Conservation (phyloP, 768 basidiomycete genomes). For the Pleurotus tuoliensis region DNA sequence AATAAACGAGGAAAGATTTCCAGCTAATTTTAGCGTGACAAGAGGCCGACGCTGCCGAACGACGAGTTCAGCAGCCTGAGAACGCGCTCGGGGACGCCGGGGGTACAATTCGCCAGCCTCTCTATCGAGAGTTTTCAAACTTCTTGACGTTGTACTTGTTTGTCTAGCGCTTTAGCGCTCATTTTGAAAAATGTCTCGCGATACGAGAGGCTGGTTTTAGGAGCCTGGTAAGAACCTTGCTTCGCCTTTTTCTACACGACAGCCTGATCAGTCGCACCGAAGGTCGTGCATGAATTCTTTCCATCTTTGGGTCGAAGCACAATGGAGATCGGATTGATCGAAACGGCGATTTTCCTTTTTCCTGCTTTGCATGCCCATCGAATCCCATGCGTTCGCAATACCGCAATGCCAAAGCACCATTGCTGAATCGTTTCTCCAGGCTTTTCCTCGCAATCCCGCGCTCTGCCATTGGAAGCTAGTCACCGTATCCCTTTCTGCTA, state of each 20-base stretch:
- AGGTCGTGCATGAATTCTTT: background rate
- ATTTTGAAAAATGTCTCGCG: no score
- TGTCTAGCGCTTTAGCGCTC: no score
- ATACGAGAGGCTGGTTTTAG: no score
- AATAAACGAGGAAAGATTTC: no score
- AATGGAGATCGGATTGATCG: background rate
- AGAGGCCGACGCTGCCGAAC: no score
- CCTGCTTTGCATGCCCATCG: constrained; percentile 2
- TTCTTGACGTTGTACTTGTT: no score
- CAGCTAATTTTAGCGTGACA: no score
- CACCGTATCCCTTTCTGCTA: background rate
- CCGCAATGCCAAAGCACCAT: background rate
- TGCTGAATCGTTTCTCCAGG: background rate
- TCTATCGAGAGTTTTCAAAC: no score
- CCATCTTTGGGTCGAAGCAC: constrained; percentile 2
- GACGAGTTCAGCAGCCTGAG: no score
- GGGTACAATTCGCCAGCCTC: no score
- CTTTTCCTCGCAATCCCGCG: background rate
- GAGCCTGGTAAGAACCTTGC: no score
- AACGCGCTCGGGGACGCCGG: no score
- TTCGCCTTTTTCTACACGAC: background rate
- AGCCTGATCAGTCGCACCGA: constrained; percentile 1
- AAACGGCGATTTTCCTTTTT: background rate
- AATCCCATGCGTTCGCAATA: background rate
- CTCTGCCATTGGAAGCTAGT: background rate